Percentiles rank a stretch among this genome's conserved stretches.
phyloP scores from a whole-genome alignment of 768 basidiomycete species.

The Boletus reticuloceps region DNA sequence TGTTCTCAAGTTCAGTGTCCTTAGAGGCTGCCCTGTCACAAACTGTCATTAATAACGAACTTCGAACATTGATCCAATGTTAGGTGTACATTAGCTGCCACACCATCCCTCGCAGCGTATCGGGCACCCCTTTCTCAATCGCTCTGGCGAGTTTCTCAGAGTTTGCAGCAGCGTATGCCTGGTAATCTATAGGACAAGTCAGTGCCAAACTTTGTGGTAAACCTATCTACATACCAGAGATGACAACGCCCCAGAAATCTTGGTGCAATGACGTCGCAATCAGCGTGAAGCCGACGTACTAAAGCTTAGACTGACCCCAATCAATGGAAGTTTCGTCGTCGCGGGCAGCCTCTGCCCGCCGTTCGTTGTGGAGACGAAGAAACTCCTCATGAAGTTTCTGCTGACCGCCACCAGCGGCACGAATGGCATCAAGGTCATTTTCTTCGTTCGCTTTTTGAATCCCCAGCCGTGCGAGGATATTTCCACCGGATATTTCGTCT shows the following conservation, averaged over 20 bases:
- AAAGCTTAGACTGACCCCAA: slow-evolving; percentile 57
- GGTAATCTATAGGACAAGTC: slow-evolving; percentile 64
- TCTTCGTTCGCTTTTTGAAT: slow-evolving; percentile 44
- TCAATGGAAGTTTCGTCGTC: slow-evolving; percentile 54
- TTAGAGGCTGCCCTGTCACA: slow-evolving; percentile 85
- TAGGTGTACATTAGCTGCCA: slow-evolving; percentile 86
- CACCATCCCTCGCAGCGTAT: slow-evolving; percentile 87
- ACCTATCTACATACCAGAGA: slow-evolving; percentile 58
- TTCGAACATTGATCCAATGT: slow-evolving; percentile 1
- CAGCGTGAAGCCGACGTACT: neutral
- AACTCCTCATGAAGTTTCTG: slow-evolving; percentile 78
- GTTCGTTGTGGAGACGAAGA: slow-evolving; percentile 59
- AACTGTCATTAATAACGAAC: slow-evolving; percentile 12
- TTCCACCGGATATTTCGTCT: slow-evolving; percentile 39
- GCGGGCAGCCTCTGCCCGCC: slow-evolving; percentile 39
- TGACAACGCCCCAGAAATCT: slow-evolving; percentile 96
- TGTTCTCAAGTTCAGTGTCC: slow-evolving; percentile 77
- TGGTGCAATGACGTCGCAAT: slow-evolving; percentile 5
- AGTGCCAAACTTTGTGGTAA: neutral
- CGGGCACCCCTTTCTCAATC: slow-evolving; percentile 90
- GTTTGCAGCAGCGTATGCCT: slow-evolving; percentile 75
- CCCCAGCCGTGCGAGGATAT: slow-evolving; percentile 54
- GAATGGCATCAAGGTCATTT: slow-evolving; percentile 33
- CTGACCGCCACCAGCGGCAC: slow-evolving; percentile 60
- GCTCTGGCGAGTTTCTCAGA: slow-evolving; percentile 81